A percentile compares a stretch with the other conserved stretches of the same genome.
These are phyloP conservation scores for Naganishia friedmannii DNA, from an alignment of 768 basidiomycete species.

Conservation along the genomic window DNA sequence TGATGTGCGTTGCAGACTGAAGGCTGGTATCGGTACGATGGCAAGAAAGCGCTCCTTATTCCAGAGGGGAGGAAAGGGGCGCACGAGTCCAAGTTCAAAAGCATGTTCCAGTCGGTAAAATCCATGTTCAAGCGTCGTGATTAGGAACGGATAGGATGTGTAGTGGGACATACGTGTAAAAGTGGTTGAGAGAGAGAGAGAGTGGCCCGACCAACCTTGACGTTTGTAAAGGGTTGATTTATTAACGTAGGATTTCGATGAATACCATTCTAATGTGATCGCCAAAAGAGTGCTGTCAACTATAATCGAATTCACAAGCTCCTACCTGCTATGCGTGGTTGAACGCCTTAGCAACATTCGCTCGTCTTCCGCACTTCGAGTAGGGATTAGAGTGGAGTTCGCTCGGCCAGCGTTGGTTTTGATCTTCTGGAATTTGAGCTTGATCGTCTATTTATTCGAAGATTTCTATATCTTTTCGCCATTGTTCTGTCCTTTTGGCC, in stretches of 20 bases:
- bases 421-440: neutral
- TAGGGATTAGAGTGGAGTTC: neutral
- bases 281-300: neutral
- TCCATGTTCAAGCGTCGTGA: slow-evolving; percentile 16
- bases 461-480: slow-evolving; percentile 4
- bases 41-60: neutral
- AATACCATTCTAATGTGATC: neutral
- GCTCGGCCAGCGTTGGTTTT: neutral
- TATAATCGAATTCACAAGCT: neutral
- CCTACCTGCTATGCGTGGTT: neutral
- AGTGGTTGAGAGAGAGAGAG: too few relatives aligned
- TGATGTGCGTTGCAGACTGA: neutral
- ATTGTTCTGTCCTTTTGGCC: neutral
- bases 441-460: slow-evolving; percentile 9
- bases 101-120: slow-evolving; percentile 23
- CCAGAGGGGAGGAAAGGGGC: neutral
- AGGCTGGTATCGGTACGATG: slow-evolving; percentile 5
- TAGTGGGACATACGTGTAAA: neutral
- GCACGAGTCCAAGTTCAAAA: slow-evolving; percentile 29
- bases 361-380: neutral
- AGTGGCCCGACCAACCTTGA: neutral
- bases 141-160: neutral
- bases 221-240: neutral
- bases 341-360: too few relatives aligned
- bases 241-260: neutral